Base-by-base conservation (phyloP, 1,284 basidiomycete genomes). In the Lignosus rhinocerotis region DNA sequence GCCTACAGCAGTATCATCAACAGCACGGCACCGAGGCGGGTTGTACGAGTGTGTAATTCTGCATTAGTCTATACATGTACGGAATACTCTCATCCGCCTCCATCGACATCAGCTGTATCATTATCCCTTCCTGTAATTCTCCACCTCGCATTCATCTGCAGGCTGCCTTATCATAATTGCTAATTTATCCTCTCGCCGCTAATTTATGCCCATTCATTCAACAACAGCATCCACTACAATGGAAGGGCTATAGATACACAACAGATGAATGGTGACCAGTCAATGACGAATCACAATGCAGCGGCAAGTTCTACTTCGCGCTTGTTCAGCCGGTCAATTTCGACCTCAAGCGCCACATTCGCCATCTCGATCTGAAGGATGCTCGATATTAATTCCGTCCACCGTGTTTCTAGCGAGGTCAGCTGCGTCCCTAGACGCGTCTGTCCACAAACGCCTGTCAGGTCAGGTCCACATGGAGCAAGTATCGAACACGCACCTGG, bases 321-420 rank as follows among this genome's bases (percentile, higher is more conserved):
- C 61, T 74, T 76, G 63, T 80, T 79, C 56, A 90, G 72, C 44
- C 78, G 74, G 50, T 81, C 82, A 50, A 93, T 77, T 68, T 95
- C 90, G 8, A 78, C 84, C 67, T 92, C 90, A 62, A 94, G 74
- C 17, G 92, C 90, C 36, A 90, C 80, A 70, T 94, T 95, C n/a
- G 93, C 94, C 78, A 96, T 87, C 78, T 95, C 93, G 64, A 96
- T 89, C 73, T 96, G 93, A 63, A 96, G 74, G 33, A 93, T 88
- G 67, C 83, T 90, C 42, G 92, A 93, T 58, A 96, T 88, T 42
- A 95, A 79, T 71, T 94, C 92, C 10, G 90, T 94, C 94, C 94
- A 96, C 54, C 86, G 82, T 51, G 84, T 90, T 73, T 96, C 93
- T 51, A 95, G 76, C 10, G 83, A 76, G n/a, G 84, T 89, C 60